Evolutionary conservation across 2,329 filamentous ascomycete genomes (phyloP).

Genomic region (Coniochaeta sp.): DNA sequence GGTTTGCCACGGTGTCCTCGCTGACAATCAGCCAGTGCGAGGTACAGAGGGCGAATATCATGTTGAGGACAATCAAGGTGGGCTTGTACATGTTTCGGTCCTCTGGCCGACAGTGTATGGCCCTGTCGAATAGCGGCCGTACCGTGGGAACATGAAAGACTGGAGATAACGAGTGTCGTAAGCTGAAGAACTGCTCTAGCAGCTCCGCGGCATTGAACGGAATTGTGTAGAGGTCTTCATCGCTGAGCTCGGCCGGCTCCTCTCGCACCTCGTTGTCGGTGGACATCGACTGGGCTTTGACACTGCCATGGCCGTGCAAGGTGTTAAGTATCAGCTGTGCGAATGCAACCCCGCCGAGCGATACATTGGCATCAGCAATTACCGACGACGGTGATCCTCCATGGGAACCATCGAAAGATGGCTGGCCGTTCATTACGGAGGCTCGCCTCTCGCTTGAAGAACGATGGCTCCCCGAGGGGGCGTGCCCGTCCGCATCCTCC

Average conservation of each 20-base stretch:
- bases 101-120: background rate
- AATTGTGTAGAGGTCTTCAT: background rate
- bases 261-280: slow-evolving; percentile 2
- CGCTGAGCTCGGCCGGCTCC: background rate
- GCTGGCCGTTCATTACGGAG: background rate
- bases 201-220: slow-evolving; percentile 3
- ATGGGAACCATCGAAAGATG: background rate
- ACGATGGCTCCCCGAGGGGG: too few species aligned
- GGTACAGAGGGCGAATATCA: slow-evolving; percentile 3
- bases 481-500: background rate
- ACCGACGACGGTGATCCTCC: background rate
- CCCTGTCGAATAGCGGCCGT: slow-evolving; percentile 1
- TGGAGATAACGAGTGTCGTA: slow-evolving; percentile 1
- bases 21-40: slow-evolving; percentile 1
- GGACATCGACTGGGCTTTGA: slow-evolving; percentile 4
- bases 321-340: slow-evolving; percentile 9
- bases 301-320: slow-evolving; percentile 5
- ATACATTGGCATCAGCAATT: background rate
- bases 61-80: slow-evolving; percentile 2
- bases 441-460: background rate
- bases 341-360: slow-evolving; percentile 2
- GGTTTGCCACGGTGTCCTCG: slow-evolving; percentile 1
- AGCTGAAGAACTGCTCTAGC: slow-evolving; percentile 3
- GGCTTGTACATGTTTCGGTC: slow-evolving; percentile 1
- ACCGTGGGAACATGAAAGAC: slow-evolving; percentile 4